Percentiles rank a stretch among this genome's conserved stretches.
phyloP scores from a whole-genome alignment of 495 filamentous ascomycete genomes.

The Podospora fimiseda region DNA sequence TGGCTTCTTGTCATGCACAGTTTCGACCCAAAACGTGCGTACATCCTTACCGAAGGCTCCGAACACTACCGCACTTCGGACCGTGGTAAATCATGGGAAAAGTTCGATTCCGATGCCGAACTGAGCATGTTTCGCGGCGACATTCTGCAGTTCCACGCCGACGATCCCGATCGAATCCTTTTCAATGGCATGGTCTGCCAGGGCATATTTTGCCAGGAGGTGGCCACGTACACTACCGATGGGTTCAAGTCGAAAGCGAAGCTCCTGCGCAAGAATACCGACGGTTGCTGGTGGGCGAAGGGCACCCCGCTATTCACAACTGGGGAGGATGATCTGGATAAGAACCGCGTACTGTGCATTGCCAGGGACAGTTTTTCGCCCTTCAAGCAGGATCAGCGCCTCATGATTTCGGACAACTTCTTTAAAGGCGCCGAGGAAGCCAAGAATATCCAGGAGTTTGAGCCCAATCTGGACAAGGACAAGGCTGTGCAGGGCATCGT shows the following conservation, averaged over 20 bases:
- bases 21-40: constrained; percentile 69
- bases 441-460: constrained; percentile 49
- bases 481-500: constrained; percentile 67
- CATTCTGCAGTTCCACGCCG: constrained; percentile 68
- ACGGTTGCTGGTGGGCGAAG: constrained; percentile 78
- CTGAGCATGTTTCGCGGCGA: constrained; percentile 39
- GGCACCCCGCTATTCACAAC: constrained; percentile 65
- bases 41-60: constrained; percentile 58
- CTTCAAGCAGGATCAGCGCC: constrained; percentile 57
- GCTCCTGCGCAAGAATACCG: constrained; percentile 54
- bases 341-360: constrained; percentile 72
- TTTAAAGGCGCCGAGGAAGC: constrained; percentile 50
- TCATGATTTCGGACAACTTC: constrained; percentile 73
- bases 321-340: constrained; percentile 49
- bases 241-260: constrained; percentile 64
- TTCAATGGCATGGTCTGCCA: constrained; percentile 68
- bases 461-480: constrained; percentile 67
- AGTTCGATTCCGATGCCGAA: constrained; percentile 55
- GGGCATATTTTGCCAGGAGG: constrained; percentile 47
- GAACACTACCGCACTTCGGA: constrained; percentile 76
- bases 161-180: constrained; percentile 73
- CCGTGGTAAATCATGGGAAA: constrained; percentile 69
- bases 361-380: constrained; percentile 56
- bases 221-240: constrained; percentile 73
- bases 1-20: constrained; percentile 62